Evolutionary conservation across 768 basidiomycete species (phyloP), one percentile per base, ranked within the genome.

Genomic region (Boletellus ananas): DNA sequence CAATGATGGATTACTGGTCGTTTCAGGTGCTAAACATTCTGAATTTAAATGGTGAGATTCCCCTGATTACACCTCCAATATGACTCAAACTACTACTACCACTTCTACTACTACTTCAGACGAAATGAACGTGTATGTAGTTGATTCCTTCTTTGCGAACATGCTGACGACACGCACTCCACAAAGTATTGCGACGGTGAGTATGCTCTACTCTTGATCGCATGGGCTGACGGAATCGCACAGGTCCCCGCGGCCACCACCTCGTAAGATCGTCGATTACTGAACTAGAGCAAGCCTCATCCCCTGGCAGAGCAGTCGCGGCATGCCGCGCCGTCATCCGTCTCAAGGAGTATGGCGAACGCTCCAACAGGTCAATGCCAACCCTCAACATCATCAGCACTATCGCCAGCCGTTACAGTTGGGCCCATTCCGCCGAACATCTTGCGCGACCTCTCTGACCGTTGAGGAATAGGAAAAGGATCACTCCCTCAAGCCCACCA

Each of bases 241-340:
- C n/a, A 75, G 84, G 74, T 85, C 33, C 85, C 85, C 23, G 83
- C 84, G 34, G 83, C 84, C 16, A 76, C 79, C 5, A 70, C 84
- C 51, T 82, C 83, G 84, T 85, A 68, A 50, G 68, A 46, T n/a
- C 16, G 21, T 23, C 43, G 21, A 10, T 20, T 6, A n/a, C 5
- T 36, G 14, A 0, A 12, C n/a, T 17, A 3, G 14, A 44, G 17
- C 6, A n/a, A 33, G 11, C 7, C 53, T 62, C 20, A 62, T 31
- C 33, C 38, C n/a, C 35, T 45, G 34, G 17, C 41, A 62, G 61
- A 37, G 61, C 62, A 10, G 11, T 62, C 47, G 82, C 84, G 18
- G 80, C 85, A 25, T 83, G 83, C 63, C 78, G 85, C 38, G 61
- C 82, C 25, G 85, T 87, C 39, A 83, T 85, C 62, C 75, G 83